A percentile compares a stretch with the other conserved stretches of the same genome.
Evolutionary conservation across 768 basidiomycete genomes (phyloP).

Genomic region (Ramaria rubella): DNA sequence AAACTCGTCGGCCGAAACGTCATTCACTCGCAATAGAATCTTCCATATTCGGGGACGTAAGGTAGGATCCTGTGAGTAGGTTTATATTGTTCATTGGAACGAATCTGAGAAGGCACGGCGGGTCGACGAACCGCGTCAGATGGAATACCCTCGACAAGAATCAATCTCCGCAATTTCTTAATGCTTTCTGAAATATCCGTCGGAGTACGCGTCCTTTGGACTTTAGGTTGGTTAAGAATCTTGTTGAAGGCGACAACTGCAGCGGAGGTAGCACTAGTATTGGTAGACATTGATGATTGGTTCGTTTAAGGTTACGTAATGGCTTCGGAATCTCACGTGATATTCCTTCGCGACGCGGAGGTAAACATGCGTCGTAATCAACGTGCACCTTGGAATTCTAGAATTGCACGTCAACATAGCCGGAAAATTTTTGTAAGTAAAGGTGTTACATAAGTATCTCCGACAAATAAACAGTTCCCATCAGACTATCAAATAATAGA

Average conservation of each 20-base stretch:
- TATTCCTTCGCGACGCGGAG: too few relatives aligned
- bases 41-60: conserved; percentile 93
- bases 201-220: conserved; percentile 43
- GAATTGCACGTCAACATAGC: too few relatives aligned
- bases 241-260: conserved; percentile 69
- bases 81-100: not conserved
- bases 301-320: not conserved
- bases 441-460: too few relatives aligned
- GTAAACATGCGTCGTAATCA: too few relatives aligned
- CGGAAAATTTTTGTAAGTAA: too few relatives aligned
- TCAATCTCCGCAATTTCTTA: conserved; percentile 81
- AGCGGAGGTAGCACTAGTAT: not conserved
- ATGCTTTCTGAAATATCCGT: conserved; percentile 71
- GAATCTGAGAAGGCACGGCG: not conserved
- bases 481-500: too few relatives aligned
- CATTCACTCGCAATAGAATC: conserved; percentile 77
- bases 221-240: conserved; percentile 64
- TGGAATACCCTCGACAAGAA: conserved; percentile 88
- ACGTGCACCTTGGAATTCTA: too few relatives aligned
- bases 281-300: not conserved
- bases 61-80: conserved; percentile 56
- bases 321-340: too few relatives aligned
- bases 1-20: conserved; percentile 69
- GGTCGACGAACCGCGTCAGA: conserved; percentile 53
- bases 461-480: too few relatives aligned